Percentiles rank a stretch among this genome's conserved stretches.
Evolutionary conservation across 176 grass and related monocot genomes (phyloP).

Genomic region (Oryza rufipogon): DNA sequence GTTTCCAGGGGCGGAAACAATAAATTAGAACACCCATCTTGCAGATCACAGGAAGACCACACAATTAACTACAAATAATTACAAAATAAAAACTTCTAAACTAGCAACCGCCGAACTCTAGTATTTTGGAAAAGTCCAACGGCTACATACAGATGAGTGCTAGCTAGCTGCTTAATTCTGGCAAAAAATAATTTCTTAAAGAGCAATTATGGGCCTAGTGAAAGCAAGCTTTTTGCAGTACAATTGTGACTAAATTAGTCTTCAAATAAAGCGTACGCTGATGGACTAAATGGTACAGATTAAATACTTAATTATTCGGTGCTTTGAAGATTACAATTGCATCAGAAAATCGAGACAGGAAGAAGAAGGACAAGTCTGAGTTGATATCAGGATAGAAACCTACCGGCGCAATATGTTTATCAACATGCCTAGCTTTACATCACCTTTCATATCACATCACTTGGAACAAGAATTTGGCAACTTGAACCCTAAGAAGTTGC

Average conservation of each 20-base stretch:
- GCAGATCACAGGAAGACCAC: constrained; percentile 1
- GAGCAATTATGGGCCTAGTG: background rate
- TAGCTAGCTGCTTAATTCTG: background rate
- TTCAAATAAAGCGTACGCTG: constrained; percentile 1
- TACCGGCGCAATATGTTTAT: constrained; percentile 46
- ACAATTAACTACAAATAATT: background rate
- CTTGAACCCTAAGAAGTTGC: constrained; percentile 49
- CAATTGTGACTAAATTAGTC: constrained; percentile 13
- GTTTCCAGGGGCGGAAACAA: constrained; percentile 19
- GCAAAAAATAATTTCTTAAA: background rate
- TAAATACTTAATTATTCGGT: constrained; percentile 31
- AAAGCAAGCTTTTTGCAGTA: background rate
- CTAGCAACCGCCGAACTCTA: background rate
- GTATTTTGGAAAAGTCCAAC: background rate
- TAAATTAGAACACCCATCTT: constrained; percentile 1
- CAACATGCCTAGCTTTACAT: constrained; percentile 50
- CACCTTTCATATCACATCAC: constrained; percentile 54
- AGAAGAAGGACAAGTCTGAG: constrained; percentile 30
- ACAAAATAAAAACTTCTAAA: too few relatives aligned
- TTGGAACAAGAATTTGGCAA: constrained; percentile 42
- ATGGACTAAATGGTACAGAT: constrained; percentile 20
- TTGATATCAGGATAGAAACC: constrained; percentile 42
- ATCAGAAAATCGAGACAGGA: constrained; percentile 37
- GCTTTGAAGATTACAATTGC: constrained; percentile 34
- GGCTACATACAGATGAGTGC: background rate